Conservation (phyloP, 2,329 filamentous ascomycete species). For the Xylariales sp. region DNA sequence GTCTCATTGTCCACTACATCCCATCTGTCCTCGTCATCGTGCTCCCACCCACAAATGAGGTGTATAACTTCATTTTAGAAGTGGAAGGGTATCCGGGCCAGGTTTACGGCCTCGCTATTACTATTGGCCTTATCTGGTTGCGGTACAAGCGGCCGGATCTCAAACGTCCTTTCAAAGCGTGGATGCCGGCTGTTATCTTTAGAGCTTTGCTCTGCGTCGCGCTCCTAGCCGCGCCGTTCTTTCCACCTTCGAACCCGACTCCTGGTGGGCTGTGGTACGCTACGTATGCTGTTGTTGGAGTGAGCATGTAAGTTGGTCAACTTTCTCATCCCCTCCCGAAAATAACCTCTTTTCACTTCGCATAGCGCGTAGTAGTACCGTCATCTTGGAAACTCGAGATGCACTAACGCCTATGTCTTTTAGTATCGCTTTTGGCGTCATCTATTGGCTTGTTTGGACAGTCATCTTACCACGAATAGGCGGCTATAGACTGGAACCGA, state of each 20-base stretch:
- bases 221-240: slow-evolving; percentile 70
- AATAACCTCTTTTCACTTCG: not conserved
- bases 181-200: slow-evolving; percentile 68
- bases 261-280: slow-evolving; percentile 63
- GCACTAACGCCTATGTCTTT: slow-evolving; percentile 9
- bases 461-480: slow-evolving; percentile 68
- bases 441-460: slow-evolving; percentile 78
- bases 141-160: slow-evolving; percentile 69
- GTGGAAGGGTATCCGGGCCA: slow-evolving; percentile 76
- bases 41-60: slow-evolving; percentile 71
- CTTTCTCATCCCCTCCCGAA: no score
- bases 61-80: slow-evolving; percentile 79
- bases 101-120: slow-evolving; percentile 68
- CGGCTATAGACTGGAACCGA: slow-evolving; percentile 72
- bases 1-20: slow-evolving; percentile 75
- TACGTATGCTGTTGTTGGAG: slow-evolving; percentile 65
- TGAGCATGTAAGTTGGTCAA: slow-evolving; percentile 61
- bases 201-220: slow-evolving; percentile 64
- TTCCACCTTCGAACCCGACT: slow-evolving; percentile 64
- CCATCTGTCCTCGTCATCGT: slow-evolving; percentile 75
- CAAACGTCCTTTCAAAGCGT: slow-evolving; percentile 73
- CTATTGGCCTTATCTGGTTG: slow-evolving; percentile 69
- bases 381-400: not conserved
- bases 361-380: no score
- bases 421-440: slow-evolving; percentile 67